A percentile compares a stretch with the other conserved stretches of the same genome.
phyloP scores from a whole-genome alignment of 1,139 yeast genomes.

The Geotrichum aggregatum region DNA sequence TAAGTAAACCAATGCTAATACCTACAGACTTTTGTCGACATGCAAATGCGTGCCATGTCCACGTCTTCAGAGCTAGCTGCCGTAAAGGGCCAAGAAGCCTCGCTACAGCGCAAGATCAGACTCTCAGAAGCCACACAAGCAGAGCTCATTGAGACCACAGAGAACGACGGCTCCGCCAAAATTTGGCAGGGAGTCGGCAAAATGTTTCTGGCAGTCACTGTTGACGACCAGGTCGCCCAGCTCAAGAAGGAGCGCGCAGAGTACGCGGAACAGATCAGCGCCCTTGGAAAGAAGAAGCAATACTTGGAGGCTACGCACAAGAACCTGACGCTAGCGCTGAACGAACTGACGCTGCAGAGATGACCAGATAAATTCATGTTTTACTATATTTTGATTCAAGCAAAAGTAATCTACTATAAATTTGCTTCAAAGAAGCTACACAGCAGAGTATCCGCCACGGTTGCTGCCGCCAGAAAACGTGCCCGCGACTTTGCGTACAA shows the following conservation, averaged over 20 bases:
- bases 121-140: conserved; percentile 54
- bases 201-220: conserved; percentile 45
- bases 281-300: conserved; percentile 61
- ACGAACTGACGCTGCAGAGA: conserved; percentile 37
- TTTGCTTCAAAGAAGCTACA: conserved; percentile 45
- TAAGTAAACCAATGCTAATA: background rate
- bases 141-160: conserved; percentile 48
- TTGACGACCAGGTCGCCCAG: conserved; percentile 47
- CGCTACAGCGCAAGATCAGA: conserved; percentile 55
- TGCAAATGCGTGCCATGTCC: conserved; percentile 56
- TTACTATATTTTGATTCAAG: background rate
- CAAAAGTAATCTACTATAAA: no score
- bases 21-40: conserved; percentile 45
- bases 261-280: conserved; percentile 55
- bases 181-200: conserved; percentile 90
- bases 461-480: conserved; percentile 72
- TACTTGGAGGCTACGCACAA: conserved; percentile 76
- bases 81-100: conserved; percentile 56
- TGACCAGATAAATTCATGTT: conserved; percentile 16
- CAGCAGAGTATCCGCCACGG: conserved; percentile 91
- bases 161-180: conserved; percentile 38
- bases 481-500: conserved; percentile 62
- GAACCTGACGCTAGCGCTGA: conserved; percentile 64
- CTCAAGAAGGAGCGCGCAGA: conserved; percentile 52
- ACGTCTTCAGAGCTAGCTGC: conserved; percentile 51